These are phyloP conservation scores for Suillus discolor DNA, from an alignment of 768 basidiomycete species.

Conservation along the genomic window DNA sequence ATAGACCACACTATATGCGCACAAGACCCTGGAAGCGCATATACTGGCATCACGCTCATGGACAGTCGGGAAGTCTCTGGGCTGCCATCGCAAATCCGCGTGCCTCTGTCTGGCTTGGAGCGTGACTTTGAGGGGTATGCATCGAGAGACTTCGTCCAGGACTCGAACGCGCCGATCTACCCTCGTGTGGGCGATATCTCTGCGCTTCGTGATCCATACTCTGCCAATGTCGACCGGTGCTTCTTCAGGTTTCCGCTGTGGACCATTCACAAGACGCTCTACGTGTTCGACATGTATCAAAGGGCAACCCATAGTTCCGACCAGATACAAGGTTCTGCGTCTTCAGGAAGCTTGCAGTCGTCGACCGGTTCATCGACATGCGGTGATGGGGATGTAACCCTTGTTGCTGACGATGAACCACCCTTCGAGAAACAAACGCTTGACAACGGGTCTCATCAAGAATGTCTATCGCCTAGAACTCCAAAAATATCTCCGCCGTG, in stretches of 20 bases:
- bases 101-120: slow-evolving; percentile 32
- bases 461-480: neutral
- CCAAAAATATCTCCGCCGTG: neutral
- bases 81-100: slow-evolving; percentile 23
- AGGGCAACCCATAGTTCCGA: slow-evolving; percentile 4
- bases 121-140: slow-evolving; percentile 25
- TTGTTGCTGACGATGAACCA: slow-evolving; percentile 48
- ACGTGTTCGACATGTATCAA: slow-evolving; percentile 59
- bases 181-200: slow-evolving; percentile 68
- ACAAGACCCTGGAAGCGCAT: slow-evolving; percentile 23
- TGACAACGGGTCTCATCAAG: neutral
- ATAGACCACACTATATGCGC: slow-evolving; percentile 12
- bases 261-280: slow-evolving; percentile 70
- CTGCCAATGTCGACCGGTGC: slow-evolving; percentile 57
- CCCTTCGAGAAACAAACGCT: neutral
- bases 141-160: slow-evolving; percentile 12
- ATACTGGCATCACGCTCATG: slow-evolving; percentile 24
- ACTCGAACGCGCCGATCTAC: slow-evolving; percentile 36
- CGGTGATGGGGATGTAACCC: slow-evolving; percentile 44
- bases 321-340: neutral
- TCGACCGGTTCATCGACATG: slow-evolving; percentile 2
- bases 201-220: slow-evolving; percentile 58
- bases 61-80: neutral
- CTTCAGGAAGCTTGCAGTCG: neutral
- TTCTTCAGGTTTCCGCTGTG: slow-evolving; percentile 60